These are phyloP conservation scores for Fusarium sambucinum DNA, from an alignment of 2,329 filamentous ascomycete genomes.

Conservation along the genomic window DNA sequence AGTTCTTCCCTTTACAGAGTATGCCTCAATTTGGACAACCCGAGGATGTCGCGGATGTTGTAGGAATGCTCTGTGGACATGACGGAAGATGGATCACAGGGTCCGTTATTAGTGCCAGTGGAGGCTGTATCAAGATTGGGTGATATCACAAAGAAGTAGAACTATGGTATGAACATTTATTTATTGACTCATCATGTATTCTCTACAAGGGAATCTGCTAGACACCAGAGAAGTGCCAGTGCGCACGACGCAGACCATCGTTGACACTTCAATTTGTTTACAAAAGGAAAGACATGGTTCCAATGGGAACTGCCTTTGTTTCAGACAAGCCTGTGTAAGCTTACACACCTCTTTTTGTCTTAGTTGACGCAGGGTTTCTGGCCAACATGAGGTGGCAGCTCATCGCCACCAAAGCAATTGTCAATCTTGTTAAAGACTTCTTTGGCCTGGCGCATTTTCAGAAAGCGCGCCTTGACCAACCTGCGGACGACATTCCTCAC, in stretches of 20 bases:
- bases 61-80: constrained; percentile 51
- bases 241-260: accelerated
- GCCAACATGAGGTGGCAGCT: too few species aligned
- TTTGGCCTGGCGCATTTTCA: background rate
- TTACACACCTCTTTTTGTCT: background rate
- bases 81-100: constrained; percentile 55
- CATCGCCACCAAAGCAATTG: background rate
- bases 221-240: background rate
- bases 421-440: background rate
- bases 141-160: background rate
- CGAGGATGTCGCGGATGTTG: constrained; percentile 53
- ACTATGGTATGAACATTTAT: background rate
- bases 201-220: accelerated
- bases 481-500: background rate
- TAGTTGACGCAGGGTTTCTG: background rate
- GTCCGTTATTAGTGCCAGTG: constrained; percentile 52
- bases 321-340: background rate
- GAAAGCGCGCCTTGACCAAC: background rate
- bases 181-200: background rate
- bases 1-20: constrained; percentile 52
- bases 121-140: constrained; percentile 52
- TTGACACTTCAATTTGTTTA: background rate
- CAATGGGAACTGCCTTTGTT: background rate
- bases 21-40: constrained; percentile 51
- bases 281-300: too few species aligned